Percentiles rank a stretch among this genome's conserved stretches.
These are phyloP conservation scores for Monosporascus sp. DNA, from an alignment of 2,329 filamentous ascomycete species.

Conservation along the genomic window DNA sequence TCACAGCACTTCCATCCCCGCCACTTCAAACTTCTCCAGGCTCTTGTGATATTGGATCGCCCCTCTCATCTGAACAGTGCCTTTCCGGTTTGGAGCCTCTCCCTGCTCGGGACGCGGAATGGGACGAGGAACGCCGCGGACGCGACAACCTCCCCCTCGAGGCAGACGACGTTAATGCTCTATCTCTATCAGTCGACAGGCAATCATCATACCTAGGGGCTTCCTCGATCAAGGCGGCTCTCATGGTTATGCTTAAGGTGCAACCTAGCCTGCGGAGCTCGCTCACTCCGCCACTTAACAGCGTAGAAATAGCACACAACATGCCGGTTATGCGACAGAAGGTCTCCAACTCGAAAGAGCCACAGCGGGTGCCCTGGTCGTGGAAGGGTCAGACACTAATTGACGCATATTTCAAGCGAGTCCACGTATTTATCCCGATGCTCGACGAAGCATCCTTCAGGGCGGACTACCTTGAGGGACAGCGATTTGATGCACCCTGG, in stretches of 20 bases:
- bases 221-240: slow-evolving; percentile 68
- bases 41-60: slow-evolving; percentile 43
- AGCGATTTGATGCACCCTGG: slow-evolving; percentile 64
- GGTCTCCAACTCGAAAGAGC: slow-evolving; percentile 39
- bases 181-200: slow-evolving; percentile 56
- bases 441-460: slow-evolving; percentile 68
- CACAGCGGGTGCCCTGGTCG: slow-evolving; percentile 49
- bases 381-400: slow-evolving; percentile 64
- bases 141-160: slow-evolving; percentile 55
- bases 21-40: slow-evolving; percentile 46
- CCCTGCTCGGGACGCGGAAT: slow-evolving; percentile 57
- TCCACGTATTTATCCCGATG: slow-evolving; percentile 69
- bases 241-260: slow-evolving; percentile 63
- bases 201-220: slow-evolving; percentile 64
- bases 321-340: slow-evolving; percentile 39
- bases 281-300: slow-evolving; percentile 42
- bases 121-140: slow-evolving; percentile 58
- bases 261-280: slow-evolving; percentile 42
- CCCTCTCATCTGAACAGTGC: slow-evolving; percentile 44
- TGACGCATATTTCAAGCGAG: slow-evolving; percentile 70
- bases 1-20: slow-evolving; percentile 45
- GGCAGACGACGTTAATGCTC: slow-evolving; percentile 66
- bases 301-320: slow-evolving; percentile 41
- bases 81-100: slow-evolving; percentile 60
- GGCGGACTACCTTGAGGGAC: slow-evolving; percentile 56